These are phyloP conservation scores for Tolypocladium tropicale DNA, from an alignment of 2,329 filamentous ascomycete species.

Conservation along the genomic window DNA sequence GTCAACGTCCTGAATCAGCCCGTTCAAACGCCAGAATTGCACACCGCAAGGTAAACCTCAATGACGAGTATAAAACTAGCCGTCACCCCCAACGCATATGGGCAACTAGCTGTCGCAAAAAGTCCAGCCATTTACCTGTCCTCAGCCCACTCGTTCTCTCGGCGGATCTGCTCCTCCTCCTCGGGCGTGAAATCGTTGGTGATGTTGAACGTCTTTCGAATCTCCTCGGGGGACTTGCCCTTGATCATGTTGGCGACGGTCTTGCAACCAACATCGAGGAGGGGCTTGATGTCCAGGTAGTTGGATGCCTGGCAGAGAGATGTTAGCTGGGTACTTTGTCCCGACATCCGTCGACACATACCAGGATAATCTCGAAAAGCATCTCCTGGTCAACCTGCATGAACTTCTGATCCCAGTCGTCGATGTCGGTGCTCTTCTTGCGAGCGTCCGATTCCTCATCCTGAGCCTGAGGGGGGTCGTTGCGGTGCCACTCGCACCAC, in stretches of 20 bases:
- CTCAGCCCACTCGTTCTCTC: slow-evolving; percentile 88
- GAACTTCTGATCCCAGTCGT: slow-evolving; percentile 99
- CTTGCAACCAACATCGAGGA: slow-evolving; percentile 97
- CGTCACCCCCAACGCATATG: not conserved
- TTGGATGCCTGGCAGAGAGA: slow-evolving; percentile 63
- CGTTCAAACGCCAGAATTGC: slow-evolving; percentile 11
- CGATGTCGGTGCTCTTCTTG: slow-evolving; percentile 98
- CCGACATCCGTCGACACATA: slow-evolving; percentile 32
- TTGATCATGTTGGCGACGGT: slow-evolving; percentile 99
- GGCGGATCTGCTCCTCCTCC: slow-evolving; percentile 94
- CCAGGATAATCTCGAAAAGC: slow-evolving; percentile 98
- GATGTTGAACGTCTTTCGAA: slow-evolving; percentile 99
- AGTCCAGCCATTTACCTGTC: slow-evolving; percentile 48
- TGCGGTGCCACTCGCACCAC: slow-evolving; percentile 93
- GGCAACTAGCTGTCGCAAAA: not conserved
- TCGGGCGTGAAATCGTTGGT: slow-evolving; percentile 98
- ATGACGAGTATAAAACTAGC: not conserved
- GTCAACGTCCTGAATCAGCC: slow-evolving; percentile 4
- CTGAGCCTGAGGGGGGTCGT: slow-evolving; percentile 68
- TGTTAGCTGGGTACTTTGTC: not conserved
- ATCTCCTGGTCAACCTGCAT: slow-evolving; percentile 99
- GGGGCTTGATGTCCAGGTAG: slow-evolving; percentile 97
- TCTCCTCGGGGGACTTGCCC: slow-evolving; percentile 98
- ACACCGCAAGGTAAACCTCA: not conserved
- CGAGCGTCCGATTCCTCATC: slow-evolving; percentile 90